These are phyloP conservation scores for Cryptococcus maquisensis DNA, from an alignment of 1,284 basidiomycete species.

Conservation along the genomic window DNA sequence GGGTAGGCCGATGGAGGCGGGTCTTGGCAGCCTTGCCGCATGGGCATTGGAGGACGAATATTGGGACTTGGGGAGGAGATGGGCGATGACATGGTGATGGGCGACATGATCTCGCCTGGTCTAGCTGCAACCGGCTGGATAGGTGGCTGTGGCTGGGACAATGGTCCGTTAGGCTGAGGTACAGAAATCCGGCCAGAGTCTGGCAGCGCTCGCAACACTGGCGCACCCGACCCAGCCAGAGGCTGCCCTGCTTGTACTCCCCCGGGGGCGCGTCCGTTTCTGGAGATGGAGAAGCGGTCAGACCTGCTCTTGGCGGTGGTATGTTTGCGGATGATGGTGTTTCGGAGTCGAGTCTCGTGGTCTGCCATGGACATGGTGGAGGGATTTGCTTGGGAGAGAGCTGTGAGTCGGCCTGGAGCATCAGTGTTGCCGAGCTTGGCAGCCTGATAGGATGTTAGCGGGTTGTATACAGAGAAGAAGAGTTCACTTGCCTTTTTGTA, in stretches of 20 bases:
- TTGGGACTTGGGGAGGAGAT: not conserved
- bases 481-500: conserved; percentile 36
- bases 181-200: too few species aligned
- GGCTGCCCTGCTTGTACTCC: too few species aligned
- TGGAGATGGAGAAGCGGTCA: conserved; percentile 46
- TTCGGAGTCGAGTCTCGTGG: conserved; percentile 73
- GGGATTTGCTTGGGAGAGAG: conserved; percentile 57
- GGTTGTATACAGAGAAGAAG: not conserved
- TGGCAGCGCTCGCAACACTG: too few species aligned
- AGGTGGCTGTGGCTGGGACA: too few species aligned
- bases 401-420: conserved; percentile 60
- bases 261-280: too few species aligned
- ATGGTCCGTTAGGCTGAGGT: too few species aligned
- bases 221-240: too few species aligned
- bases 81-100: conserved; percentile 5
- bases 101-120: conserved; percentile 16
- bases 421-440: conserved; percentile 75
- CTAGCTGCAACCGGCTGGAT: not conserved
- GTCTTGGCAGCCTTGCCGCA: not conserved
- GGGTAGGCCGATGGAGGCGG: conserved; percentile 12
- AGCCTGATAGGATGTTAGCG: conserved; percentile 54
- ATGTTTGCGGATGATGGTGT: conserved; percentile 72
- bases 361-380: conserved; percentile 68
- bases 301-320: conserved; percentile 73
- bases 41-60: too few species aligned